Conservation (phyloP, 768 basidiomycete genomes). For the Termitomyces sp. region DNA sequence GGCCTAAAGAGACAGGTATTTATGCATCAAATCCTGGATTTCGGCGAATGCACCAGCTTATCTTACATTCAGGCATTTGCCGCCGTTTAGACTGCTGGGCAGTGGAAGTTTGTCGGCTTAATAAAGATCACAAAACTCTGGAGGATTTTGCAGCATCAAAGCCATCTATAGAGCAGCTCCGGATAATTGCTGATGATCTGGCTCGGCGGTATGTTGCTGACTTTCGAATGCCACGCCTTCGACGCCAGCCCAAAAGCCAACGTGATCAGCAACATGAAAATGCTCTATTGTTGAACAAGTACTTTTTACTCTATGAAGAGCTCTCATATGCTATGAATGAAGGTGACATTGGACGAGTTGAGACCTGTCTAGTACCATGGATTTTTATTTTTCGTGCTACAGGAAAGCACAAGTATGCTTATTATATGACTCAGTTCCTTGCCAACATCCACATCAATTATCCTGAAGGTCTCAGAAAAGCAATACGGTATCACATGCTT, state of each 20-base stretch:
- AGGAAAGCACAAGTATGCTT: constrained; percentile 15
- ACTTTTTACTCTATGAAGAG: constrained; percentile 36
- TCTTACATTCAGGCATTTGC: constrained; percentile 23
- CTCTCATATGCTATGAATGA: constrained; percentile 20
- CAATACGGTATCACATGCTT: constrained; percentile 26
- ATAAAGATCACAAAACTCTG: constrained; percentile 7
- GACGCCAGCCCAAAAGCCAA: not conserved
- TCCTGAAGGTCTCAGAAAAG: constrained; percentile 14
- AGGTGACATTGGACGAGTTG: constrained; percentile 11
- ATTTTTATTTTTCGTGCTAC: constrained; percentile 11
- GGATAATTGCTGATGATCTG: constrained; percentile 18
- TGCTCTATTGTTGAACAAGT: constrained; percentile 22
- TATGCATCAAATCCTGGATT: constrained; percentile 34
- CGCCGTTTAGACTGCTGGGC: constrained; percentile 25
- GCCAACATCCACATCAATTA: constrained; percentile 12
- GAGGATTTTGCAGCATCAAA: constrained; percentile 24
- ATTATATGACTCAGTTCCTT: constrained; percentile 11
- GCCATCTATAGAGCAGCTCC: constrained; percentile 22
- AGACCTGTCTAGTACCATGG: constrained; percentile 10
- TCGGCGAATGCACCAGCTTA: constrained; percentile 29
- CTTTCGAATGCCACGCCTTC: not conserved
- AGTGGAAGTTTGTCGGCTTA: constrained; percentile 6
- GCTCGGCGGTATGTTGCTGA: constrained; percentile 16
- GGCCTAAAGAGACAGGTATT: constrained; percentile 25
- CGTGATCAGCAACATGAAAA: constrained; percentile 32